phyloP scores from a whole-genome alignment of 129 eudicot species.

The Arctium minus region DNA sequence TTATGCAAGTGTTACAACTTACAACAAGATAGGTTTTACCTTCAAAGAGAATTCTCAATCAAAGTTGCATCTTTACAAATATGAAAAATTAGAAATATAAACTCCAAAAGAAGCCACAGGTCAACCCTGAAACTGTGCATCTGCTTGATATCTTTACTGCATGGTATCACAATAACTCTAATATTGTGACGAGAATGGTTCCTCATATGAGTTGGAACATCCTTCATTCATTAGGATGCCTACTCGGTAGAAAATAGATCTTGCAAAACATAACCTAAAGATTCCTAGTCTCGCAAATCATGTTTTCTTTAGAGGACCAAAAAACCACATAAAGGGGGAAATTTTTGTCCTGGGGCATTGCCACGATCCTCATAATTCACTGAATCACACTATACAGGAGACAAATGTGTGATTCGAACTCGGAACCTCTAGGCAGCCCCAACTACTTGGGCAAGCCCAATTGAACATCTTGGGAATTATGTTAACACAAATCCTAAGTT shows the following conservation, averaged over 20 bases:
- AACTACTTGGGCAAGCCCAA: neutral
- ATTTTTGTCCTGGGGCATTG: neutral
- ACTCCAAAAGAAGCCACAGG: neutral
- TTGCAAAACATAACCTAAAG: neutral
- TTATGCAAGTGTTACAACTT: constrained; percentile 5
- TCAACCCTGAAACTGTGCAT: neutral
- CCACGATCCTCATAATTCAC: neutral
- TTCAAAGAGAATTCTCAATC: neutral
- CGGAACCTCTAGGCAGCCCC: neutral
- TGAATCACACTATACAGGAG: neutral
- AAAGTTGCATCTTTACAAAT: neutral
- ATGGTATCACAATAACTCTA: neutral
- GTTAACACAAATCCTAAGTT: neutral
- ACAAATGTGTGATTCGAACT: neutral
- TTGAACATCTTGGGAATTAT: neutral
- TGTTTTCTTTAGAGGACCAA: neutral
- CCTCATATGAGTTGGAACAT: neutral
- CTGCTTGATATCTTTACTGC: neutral
- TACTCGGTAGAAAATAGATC: neutral
- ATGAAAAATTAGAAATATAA: neutral
- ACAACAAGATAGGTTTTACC: constrained; percentile 1
- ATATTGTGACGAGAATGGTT: neutral
- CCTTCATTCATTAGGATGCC: neutral
- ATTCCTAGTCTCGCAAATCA: neutral
- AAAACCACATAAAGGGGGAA: neutral